Percentiles rank a stretch among this genome's conserved stretches.
Evolutionary conservation across 306 rosid genomes (phyloP).

Genomic region (Echinosophora koreensis): DNA sequence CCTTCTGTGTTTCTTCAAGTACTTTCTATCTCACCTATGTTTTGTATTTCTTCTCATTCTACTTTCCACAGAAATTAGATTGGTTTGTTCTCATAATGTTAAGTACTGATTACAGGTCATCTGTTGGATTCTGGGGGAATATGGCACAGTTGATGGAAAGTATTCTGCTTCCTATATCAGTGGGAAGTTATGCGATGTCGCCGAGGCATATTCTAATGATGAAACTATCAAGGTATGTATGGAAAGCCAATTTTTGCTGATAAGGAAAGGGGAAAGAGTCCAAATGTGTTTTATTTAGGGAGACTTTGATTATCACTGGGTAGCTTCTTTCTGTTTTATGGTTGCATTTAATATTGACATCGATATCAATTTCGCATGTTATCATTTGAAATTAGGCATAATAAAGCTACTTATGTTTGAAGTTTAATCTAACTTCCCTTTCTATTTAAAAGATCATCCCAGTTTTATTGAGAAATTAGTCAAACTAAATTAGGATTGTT

Average conservation of each 20-base stretch:
- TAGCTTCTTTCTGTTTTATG: not conserved
- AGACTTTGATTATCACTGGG: constrained; percentile 20
- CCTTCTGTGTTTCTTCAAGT: constrained; percentile 96
- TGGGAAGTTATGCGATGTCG: constrained; percentile 93
- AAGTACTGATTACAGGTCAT: constrained; percentile 79
- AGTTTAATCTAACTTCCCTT: not conserved
- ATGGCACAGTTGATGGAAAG: constrained; percentile 93
- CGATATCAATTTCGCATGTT: not conserved
- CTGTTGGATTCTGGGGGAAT: constrained; percentile 99
- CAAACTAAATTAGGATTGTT: not conserved
- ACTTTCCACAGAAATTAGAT: constrained; percentile 29
- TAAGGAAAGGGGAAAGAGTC: not conserved
- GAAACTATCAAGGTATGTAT: constrained; percentile 85
- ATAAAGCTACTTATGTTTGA: not conserved
- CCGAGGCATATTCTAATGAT: constrained; percentile 92
- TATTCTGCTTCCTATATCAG: constrained; percentile 76
- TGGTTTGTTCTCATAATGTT: constrained; percentile 41
- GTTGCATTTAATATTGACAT: not conserved
- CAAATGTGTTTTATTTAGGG: not conserved
- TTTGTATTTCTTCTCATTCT: constrained; percentile 11
- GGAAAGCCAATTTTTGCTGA: not conserved
- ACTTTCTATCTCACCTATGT: constrained; percentile 39
- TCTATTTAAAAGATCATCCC: not conserved
- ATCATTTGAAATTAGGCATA: not conserved
- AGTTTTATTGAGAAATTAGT: constrained; percentile 4